Evolutionary conservation across 257 asterid species (phyloP).

Genomic region (Voacanga thouarsii): DNA sequence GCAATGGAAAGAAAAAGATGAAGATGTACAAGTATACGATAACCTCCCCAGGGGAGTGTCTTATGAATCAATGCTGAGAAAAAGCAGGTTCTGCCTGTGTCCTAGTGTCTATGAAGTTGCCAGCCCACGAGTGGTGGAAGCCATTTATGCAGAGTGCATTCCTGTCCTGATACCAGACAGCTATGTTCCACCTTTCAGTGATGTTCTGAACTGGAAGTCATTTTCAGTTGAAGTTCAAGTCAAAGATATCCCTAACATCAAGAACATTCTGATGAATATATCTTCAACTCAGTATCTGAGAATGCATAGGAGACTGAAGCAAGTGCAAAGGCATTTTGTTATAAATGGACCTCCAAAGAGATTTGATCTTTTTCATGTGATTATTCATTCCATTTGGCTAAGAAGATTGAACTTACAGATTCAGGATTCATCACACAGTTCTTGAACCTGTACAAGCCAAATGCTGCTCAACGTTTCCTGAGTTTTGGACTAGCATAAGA

Average conservation of each 20-base stretch:
- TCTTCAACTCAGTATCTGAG: constrained; percentile 35
- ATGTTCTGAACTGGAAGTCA: constrained; percentile 33
- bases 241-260: constrained; percentile 31
- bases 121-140: constrained; percentile 47
- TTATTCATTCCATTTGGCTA: constrained; percentile 75
- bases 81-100: constrained; percentile 37
- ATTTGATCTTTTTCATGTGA: constrained; percentile 67
- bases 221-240: constrained; percentile 30
- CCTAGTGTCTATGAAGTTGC: constrained; percentile 57
- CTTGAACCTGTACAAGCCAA: not conserved
- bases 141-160: constrained; percentile 45
- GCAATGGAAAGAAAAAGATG: constrained; percentile 62
- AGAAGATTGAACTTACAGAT: constrained; percentile 46
- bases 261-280: constrained; percentile 31
- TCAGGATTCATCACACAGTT: not conserved
- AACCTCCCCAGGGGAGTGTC: constrained; percentile 26
- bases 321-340: constrained; percentile 64
- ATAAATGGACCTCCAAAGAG: constrained; percentile 62
- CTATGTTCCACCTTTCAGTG: constrained; percentile 40
- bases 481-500: too few species aligned
- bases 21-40: constrained; percentile 32
- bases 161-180: constrained; percentile 43
- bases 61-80: constrained; percentile 31
- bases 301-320: constrained; percentile 36
- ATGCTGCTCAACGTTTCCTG: not conserved